Percentiles rank a stretch among this genome's conserved stretches.
phyloP scores from a whole-genome alignment of 345 rosid species.

The Aethionema arabicum region DNA sequence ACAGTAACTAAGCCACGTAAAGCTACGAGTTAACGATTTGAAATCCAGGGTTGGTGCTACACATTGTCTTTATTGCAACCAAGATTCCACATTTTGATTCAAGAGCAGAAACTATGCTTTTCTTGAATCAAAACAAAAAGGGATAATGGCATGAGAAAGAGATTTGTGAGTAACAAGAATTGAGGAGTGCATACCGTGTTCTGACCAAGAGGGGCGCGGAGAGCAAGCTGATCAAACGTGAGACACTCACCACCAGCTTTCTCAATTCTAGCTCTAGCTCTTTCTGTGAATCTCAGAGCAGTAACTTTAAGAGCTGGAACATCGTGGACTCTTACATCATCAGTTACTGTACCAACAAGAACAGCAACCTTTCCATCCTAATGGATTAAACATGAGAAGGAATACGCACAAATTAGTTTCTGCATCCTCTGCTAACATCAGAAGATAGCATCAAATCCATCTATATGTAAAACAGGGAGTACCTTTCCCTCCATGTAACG shows the following conservation, averaged over 20 bases:
- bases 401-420: too few relatives aligned
- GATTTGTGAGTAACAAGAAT: background rate
- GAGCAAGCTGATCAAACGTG: constrained; percentile 94
- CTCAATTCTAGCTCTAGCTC: constrained; percentile 89
- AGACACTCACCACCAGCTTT: constrained; percentile 98
- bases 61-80: too few relatives aligned
- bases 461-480: too few relatives aligned
- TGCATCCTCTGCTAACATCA: too few relatives aligned
- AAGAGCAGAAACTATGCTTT: too few relatives aligned
- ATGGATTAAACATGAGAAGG: background rate
- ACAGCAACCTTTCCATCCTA: constrained; percentile 87
- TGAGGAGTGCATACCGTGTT: constrained; percentile 62
- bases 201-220: constrained; percentile 92
- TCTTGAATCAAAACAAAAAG: too few relatives aligned
- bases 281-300: constrained; percentile 89
- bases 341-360: constrained; percentile 86
- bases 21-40: too few relatives aligned
- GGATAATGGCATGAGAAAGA: background rate
- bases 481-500: constrained; percentile 70
- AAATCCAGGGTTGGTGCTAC: too few relatives aligned
- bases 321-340: constrained; percentile 82
- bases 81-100: too few relatives aligned
- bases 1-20: too few relatives aligned
- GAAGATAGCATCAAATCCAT: too few relatives aligned
- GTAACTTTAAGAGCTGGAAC: constrained; percentile 80